Percentiles rank a stretch among this genome's conserved stretches.
Conservation (phyloP, 306 rosid genomes). For the Sechiopsis laciniata region DNA sequence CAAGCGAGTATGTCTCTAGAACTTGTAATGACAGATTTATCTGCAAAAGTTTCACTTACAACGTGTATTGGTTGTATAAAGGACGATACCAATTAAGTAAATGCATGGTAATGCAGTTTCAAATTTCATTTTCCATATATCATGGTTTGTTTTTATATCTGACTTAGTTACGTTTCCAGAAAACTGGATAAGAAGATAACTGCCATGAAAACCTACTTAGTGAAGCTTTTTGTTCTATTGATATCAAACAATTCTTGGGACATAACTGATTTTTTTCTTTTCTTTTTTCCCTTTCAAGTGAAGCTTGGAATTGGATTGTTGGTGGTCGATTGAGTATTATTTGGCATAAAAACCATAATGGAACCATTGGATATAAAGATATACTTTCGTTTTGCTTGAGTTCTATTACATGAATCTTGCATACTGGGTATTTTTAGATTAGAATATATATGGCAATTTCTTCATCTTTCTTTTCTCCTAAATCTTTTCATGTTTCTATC, state of each 20-base stretch:
- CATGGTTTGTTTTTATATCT: neutral
- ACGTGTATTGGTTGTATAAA: neutral
- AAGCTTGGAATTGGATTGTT: neutral
- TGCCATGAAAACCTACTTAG: slow-evolving; percentile 1
- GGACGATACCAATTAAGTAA: no score
- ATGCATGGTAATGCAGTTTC: neutral
- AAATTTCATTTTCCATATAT: neutral
- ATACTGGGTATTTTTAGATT: neutral
- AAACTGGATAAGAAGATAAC: neutral
- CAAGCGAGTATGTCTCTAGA: slow-evolving; percentile 45
- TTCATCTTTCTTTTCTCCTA: slow-evolving; percentile 14
- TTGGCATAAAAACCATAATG: neutral
- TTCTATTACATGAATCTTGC: neutral
- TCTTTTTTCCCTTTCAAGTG: neutral
- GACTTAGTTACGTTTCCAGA: neutral
- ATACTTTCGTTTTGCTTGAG: neutral
- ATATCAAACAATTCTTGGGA: slow-evolving; percentile 3
- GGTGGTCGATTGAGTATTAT: neutral
- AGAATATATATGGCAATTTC: slow-evolving; percentile 2
- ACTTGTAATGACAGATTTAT: slow-evolving; percentile 17
- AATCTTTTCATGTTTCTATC: slow-evolving; percentile 22
- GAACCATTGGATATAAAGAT: neutral
- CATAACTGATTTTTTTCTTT: neutral
- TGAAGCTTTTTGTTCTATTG: neutral
- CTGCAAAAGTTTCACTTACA: neutral